phyloP scores from a whole-genome alignment of 2,329 filamentous ascomycete genomes.

The Aspergillus sp. region DNA sequence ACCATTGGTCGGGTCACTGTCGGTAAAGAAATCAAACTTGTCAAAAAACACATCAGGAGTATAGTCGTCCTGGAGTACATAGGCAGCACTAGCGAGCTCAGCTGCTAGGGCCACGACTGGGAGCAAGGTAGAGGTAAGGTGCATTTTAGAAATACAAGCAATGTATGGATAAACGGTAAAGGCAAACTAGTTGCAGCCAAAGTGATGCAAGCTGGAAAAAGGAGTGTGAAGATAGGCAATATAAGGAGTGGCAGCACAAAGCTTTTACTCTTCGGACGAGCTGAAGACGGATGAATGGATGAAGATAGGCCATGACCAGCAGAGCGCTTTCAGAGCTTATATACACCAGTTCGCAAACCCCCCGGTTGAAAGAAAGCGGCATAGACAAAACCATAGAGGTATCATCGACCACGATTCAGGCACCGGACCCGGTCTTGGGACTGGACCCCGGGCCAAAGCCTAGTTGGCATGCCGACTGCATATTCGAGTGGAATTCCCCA shows the following conservation, averaged over 20 bases:
- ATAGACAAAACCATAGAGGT: conserved; percentile 10
- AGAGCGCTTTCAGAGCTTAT: conserved; percentile 3
- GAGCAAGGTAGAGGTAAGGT: conserved; percentile 27
- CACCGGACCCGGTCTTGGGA: conserved; percentile 30
- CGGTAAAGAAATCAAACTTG: conserved; percentile 54
- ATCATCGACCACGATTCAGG: conserved; percentile 24
- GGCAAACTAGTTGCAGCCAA: neutral
- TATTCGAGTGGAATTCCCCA: neutral
- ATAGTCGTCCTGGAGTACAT: conserved; percentile 51
- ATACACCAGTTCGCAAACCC: neutral
- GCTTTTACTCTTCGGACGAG: neutral
- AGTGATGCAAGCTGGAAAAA: neutral
- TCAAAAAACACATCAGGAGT: conserved; percentile 49
- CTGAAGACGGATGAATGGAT: neutral
- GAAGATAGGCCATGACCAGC: neutral
- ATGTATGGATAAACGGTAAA: conserved; percentile 10
- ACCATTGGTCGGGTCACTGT: conserved; percentile 68
- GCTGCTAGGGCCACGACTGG: conserved; percentile 30
- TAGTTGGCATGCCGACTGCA: neutral
- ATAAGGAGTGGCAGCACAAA: conserved; percentile 5
- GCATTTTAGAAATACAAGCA: conserved; percentile 26
- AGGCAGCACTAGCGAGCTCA: conserved; percentile 34
- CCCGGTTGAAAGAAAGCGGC: neutral
- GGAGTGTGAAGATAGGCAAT: neutral
- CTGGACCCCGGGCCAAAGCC: neutral